These are phyloP conservation scores for Debaryomyces hansenii DNA, from an alignment of 805 yeast genomes.

Conservation along the genomic window DNA sequence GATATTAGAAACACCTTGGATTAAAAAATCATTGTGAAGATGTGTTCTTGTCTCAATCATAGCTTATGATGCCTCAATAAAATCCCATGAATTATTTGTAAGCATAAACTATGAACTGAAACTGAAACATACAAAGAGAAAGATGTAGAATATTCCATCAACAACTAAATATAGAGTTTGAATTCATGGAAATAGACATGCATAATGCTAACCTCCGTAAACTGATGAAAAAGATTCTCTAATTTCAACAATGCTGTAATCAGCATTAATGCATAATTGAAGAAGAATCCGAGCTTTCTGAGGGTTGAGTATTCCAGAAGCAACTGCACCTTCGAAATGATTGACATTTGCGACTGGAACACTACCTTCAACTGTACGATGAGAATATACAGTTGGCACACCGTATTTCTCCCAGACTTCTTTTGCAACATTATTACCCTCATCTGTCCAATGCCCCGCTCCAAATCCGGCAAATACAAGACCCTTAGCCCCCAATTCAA, in stretches of 20 bases:
- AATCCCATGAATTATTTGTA: too few species aligned
- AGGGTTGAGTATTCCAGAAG: constrained; percentile 66
- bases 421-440: constrained; percentile 45
- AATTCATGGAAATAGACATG: too few species aligned
- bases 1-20: too few species aligned
- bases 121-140: too few species aligned
- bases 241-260: constrained; percentile 37
- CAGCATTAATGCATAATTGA: constrained; percentile 52
- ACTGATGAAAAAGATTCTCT: constrained; percentile 48
- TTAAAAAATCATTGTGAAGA: too few species aligned
- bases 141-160: too few species aligned
- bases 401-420: constrained; percentile 33
- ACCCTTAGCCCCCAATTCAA: constrained; percentile 49
- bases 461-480: constrained; percentile 69
- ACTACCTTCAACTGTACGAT: constrained; percentile 70
- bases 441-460: constrained; percentile 61
- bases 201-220: constrained; percentile 44
- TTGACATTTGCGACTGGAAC: constrained; percentile 47
- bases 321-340: constrained; percentile 43
- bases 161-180: too few species aligned
- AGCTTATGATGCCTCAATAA: too few species aligned
- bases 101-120: too few species aligned
- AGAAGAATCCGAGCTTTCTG: constrained; percentile 60
- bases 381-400: constrained; percentile 61
- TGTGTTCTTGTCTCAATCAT: too few species aligned